Percentiles rank a stretch among this genome's conserved stretches.
phyloP scores from a whole-genome alignment of 148 eudicot species.

The Nepenthes gracilis region DNA sequence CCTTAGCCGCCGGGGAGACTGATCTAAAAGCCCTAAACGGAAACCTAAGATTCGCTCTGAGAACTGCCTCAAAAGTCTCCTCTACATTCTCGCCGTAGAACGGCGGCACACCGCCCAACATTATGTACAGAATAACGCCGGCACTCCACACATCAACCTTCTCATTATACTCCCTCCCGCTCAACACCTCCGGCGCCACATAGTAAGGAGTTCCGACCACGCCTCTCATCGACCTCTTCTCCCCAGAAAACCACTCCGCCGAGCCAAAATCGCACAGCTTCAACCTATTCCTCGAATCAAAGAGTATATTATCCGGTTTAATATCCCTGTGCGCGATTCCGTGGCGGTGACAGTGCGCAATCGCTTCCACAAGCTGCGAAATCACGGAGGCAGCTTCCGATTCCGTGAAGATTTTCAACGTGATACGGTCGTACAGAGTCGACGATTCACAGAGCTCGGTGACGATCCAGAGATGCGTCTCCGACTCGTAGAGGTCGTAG shows the following conservation, averaged over 20 bases:
- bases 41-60: constrained; percentile 66
- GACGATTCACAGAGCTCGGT: constrained; percentile 24
- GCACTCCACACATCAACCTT: constrained; percentile 90
- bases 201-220: constrained; percentile 89
- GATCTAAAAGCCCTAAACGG: constrained; percentile 60
- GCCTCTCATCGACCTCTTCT: constrained; percentile 43
- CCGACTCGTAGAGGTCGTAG: constrained; percentile 28
- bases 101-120: constrained; percentile 79
- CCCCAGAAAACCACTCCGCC: constrained; percentile 53
- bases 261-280: constrained; percentile 79
- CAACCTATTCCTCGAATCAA: constrained; percentile 38
- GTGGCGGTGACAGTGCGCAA: constrained; percentile 58
- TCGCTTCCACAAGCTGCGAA: constrained; percentile 31
- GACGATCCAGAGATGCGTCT: constrained; percentile 20
- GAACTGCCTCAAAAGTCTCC: constrained; percentile 65
- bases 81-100: constrained; percentile 57
- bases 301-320: constrained; percentile 75
- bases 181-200: constrained; percentile 82
- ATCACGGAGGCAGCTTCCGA: constrained; percentile 36
- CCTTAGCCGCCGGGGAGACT: constrained; percentile 68
- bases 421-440: constrained; percentile 29
- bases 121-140: constrained; percentile 68
- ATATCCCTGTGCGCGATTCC: constrained; percentile 73
- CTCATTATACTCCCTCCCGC: constrained; percentile 65
- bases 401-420: constrained; percentile 21